Evolutionary conservation across 2,329 filamentous ascomycete genomes (phyloP).

Genomic region (Bipolaris cookei): DNA sequence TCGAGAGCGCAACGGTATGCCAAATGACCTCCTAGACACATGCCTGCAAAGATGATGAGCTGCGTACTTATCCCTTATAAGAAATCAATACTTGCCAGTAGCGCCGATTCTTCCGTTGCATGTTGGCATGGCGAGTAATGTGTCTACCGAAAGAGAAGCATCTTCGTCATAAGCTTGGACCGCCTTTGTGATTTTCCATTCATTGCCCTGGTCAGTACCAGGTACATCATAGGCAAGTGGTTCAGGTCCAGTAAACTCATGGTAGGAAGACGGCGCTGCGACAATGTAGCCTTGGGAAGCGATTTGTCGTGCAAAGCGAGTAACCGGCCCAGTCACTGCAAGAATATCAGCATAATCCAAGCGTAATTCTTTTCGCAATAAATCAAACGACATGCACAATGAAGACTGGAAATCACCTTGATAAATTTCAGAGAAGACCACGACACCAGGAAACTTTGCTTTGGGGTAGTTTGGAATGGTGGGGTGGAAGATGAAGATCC

Average conservation of each 20-base stretch:
- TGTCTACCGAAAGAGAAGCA: slow-evolving; percentile 53
- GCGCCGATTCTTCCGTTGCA: slow-evolving; percentile 72
- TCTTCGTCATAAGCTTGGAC: slow-evolving; percentile 80
- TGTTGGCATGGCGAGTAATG: slow-evolving; percentile 51
- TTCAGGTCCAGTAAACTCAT: slow-evolving; percentile 88
- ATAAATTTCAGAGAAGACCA: slow-evolving; percentile 93
- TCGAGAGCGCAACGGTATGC: slow-evolving; percentile 78
- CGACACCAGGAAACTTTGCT: slow-evolving; percentile 86
- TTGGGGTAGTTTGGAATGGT: slow-evolving; percentile 84
- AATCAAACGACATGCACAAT: not conserved
- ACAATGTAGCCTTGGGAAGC: slow-evolving; percentile 93
- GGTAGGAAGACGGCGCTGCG: slow-evolving; percentile 87
- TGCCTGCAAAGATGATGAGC: slow-evolving; percentile 61
- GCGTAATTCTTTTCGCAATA: not conserved
- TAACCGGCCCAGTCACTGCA: slow-evolving; percentile 82
- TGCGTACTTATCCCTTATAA: slow-evolving; percentile 52
- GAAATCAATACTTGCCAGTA: slow-evolving; percentile 29
- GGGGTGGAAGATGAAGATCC: slow-evolving; percentile 89
- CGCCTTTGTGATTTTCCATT: slow-evolving; percentile 85
- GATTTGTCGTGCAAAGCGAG: slow-evolving; percentile 88
- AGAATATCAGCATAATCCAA: not conserved
- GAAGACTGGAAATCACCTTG: slow-evolving; percentile 67
- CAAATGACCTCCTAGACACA: slow-evolving; percentile 93
- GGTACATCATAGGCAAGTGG: slow-evolving; percentile 83
- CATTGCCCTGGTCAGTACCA: slow-evolving; percentile 86